A percentile compares a stretch with the other conserved stretches of the same genome.
phyloP scores from a whole-genome alignment of 2,329 filamentous ascomycete species.

The Colletotrichum musicola region DNA sequence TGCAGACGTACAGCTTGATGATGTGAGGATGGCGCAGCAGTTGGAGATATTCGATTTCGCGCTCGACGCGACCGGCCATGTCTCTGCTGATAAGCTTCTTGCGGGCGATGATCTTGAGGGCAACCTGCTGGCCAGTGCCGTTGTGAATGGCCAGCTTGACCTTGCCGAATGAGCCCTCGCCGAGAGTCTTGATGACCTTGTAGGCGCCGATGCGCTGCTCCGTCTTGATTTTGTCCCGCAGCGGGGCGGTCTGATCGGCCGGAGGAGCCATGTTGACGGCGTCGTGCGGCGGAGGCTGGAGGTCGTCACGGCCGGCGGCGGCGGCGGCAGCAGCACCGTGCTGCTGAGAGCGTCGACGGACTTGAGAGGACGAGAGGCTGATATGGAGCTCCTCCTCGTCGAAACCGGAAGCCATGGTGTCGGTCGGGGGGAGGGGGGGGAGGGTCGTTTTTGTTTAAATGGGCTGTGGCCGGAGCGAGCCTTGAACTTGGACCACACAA shows the following conservation, averaged over 20 bases:
- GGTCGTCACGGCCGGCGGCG: conserved; percentile 42
- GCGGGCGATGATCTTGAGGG: conserved; percentile 96
- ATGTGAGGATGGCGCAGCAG: conserved; percentile 96
- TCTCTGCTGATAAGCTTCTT: conserved; percentile 97
- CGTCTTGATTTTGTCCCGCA: conserved; percentile 67
- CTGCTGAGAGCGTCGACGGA: conserved; percentile 60
- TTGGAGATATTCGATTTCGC: conserved; percentile 98
- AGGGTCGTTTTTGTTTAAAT: conserved; percentile 39
- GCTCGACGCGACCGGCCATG: conserved; percentile 97
- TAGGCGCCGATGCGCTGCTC: conserved; percentile 94
- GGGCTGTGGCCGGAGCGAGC: conserved; percentile 38
- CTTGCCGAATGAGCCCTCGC: conserved; percentile 98
- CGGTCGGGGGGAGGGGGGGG: conserved; percentile 25
- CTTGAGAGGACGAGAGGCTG: conserved; percentile 67
- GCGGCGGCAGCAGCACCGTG: conserved; percentile 36
- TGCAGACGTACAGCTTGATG: conserved; percentile 87
- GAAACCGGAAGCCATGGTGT: conserved; percentile 68
- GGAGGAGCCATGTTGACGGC: conserved; percentile 51
- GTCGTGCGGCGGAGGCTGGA: conserved; percentile 44
- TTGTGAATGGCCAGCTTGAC: conserved; percentile 96
- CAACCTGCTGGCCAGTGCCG: conserved; percentile 93
- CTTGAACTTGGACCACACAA: conserved; percentile 37
- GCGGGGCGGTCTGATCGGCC: conserved; percentile 38
- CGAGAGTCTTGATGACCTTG: conserved; percentile 88
- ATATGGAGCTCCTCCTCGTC: conserved; percentile 89